Evolutionary conservation across 83 land plant genomes (phyloP), one percentile per base, ranked within the genome.

Genomic region (Thuja plicata): DNA sequence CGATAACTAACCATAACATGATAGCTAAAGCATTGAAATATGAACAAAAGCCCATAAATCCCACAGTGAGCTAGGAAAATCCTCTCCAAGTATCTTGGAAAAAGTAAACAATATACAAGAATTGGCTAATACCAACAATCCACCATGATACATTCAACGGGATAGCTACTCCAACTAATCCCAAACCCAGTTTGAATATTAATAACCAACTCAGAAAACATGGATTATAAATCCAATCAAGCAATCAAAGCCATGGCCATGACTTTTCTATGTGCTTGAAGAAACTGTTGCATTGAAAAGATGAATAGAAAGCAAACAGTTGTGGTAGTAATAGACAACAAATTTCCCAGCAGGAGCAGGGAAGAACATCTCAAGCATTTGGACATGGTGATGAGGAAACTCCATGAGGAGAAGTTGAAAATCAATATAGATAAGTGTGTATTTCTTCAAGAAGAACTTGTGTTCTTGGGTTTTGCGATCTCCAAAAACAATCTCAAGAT

Each of bases 261-360:
- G 74, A 94, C 92, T 88, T 93, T 93, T 81, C 94, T 90, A 73
- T 94, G 96, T 16, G 96, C 86, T 76, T 93, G 96, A 71, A 94
- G 87, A 88, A 94, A 94, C 88, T 93, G 93, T 55, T 92, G 93
- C 12, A 93, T 88, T 27, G 94, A 93, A 76, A 93, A 93, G 78
- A 90, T 90, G 45, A 92, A 1, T 0, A 89, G 74, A 89, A 93
- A 24, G 94, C 90, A 79, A 93, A 93, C 76, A 93, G 83, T 46
- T 91, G 94, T 16, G 96, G 96, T 16, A 94, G 70, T 90, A 91
- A 93, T 45, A 91, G 4, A n/a, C n/a, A n/a, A 92, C 88, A 79
- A 91, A 94, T 52, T 52, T 84, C 4, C 95, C 93, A 76, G 94
- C 91, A n/a, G n/a, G n/a, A n/a, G n/a, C n/a, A n/a, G n/a, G n/a